phyloP scores from a whole-genome alignment of 2,329 filamentous ascomycete species.

The Cyphellophora attinorum region DNA sequence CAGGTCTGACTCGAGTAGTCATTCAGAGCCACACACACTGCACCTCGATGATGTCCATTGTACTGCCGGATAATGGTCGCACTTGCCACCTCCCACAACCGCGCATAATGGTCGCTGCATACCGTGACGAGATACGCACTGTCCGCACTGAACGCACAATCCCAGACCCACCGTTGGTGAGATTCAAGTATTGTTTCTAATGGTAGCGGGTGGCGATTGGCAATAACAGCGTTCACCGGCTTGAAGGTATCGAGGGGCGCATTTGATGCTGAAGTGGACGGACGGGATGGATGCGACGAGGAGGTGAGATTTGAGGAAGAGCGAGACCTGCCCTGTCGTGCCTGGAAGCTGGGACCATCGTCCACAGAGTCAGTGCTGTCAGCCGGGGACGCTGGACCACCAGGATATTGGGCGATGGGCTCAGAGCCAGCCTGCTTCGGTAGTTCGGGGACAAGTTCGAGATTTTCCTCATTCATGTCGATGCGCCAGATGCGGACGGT shows the following conservation, averaged over 20 bases:
- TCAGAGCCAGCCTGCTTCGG: constrained; percentile 2
- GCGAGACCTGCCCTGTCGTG: constrained; percentile 1
- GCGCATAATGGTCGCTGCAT: constrained; percentile 85
- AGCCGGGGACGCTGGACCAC: background rate
- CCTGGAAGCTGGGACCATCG: constrained; percentile 1
- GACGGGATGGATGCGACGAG: constrained; percentile 1
- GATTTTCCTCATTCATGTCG: constrained; percentile 50
- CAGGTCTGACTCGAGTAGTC: constrained; percentile 52
- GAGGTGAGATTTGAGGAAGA: constrained; percentile 1
- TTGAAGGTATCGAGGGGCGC: constrained; percentile 3
- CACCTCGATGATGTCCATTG: constrained; percentile 85
- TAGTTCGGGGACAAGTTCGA: constrained; percentile 17
- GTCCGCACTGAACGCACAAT: constrained; percentile 90
- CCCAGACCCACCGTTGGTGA: constrained; percentile 96
- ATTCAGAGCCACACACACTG: constrained; percentile 86
- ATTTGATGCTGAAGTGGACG: constrained; percentile 4
- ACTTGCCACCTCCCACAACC: constrained; percentile 78
- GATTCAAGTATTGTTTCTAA: constrained; percentile 80
- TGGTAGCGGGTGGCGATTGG: constrained; percentile 43
- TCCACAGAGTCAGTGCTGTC: background rate
- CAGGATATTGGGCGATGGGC: background rate
- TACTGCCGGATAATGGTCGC: constrained; percentile 91
- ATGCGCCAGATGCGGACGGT: constrained; percentile 96
- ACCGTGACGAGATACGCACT: constrained; percentile 88
- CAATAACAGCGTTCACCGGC: constrained; percentile 12